Conservation (phyloP, 2,329 filamentous ascomycete genomes). For the Amauroascus verrucosus region DNA sequence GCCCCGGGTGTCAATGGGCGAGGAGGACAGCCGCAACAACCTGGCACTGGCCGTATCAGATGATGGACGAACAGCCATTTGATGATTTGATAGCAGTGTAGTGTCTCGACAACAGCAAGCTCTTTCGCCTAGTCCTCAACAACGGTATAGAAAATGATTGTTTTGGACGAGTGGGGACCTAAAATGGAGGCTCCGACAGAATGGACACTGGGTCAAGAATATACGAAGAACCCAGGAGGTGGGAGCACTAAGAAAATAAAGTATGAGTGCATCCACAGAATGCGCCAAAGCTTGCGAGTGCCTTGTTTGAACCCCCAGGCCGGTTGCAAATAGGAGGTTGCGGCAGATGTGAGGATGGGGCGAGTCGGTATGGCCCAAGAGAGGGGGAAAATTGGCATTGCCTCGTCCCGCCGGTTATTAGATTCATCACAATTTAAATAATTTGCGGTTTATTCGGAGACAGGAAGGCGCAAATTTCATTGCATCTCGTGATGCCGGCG, state of each 20-base stretch:
- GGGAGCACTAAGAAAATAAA: not conserved
- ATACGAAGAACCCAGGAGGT: not conserved
- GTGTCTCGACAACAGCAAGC: no score
- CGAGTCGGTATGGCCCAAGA: not conserved
- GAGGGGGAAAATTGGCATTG: not conserved
- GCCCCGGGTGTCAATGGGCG: not conserved
- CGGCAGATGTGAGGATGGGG: not conserved
- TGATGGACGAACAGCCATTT: not conserved
- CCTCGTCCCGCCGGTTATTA: not conserved
- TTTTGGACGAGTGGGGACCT: not conserved
- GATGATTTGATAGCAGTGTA: not conserved
- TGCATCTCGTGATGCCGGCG: not conserved
- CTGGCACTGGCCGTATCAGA: not conserved
- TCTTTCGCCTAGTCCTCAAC: no score
- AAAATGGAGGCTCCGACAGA: not conserved
- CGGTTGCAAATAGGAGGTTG: not conserved
- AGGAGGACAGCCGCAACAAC: not conserved
- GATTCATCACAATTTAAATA: not conserved
- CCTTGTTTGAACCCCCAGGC: not conserved
- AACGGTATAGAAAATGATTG: no score
- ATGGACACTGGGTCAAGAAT: not conserved
- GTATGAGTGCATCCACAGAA: not conserved
- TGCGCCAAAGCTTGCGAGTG: not conserved
- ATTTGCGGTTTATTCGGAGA: not conserved
- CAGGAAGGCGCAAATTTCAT: not conserved